phyloP scores from a whole-genome alignment of 192 early-diverging fungal species.

The Coemansia sp. region DNA sequence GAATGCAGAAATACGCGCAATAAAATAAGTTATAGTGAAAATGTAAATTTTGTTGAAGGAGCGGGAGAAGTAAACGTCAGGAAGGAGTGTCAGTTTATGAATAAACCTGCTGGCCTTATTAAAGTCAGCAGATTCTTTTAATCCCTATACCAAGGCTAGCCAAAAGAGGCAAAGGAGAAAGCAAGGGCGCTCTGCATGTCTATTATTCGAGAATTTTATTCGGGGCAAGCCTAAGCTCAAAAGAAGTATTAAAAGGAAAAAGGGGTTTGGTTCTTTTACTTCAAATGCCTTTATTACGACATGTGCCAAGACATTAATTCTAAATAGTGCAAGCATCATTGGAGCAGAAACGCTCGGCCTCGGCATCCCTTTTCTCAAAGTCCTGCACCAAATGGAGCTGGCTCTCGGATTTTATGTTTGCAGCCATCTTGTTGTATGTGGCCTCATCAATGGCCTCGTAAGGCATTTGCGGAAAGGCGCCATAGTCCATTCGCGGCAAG shows the following conservation, averaged over 20 bases:
- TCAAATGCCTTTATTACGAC: neutral
- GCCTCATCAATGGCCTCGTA: constrained; percentile 49
- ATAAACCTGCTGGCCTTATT: too few species aligned
- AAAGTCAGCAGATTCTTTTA: neutral
- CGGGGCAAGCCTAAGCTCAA: neutral
- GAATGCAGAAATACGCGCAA: neutral
- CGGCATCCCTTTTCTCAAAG: constrained; percentile 8
- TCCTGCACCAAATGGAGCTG: constrained; percentile 10
- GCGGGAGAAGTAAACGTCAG: neutral
- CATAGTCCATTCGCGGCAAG: constrained; percentile 34
- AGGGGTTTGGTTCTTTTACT: neutral
- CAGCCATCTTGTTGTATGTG: constrained; percentile 30
- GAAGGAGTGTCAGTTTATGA: too few species aligned
- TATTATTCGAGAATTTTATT: neutral
- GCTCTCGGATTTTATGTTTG: constrained; percentile 4
- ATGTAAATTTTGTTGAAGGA: neutral
- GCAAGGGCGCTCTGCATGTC: neutral
- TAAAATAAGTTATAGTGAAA: neutral
- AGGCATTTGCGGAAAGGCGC: constrained; percentile 55
- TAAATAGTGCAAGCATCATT: constrained; percentile 12
- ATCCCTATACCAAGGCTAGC: neutral
- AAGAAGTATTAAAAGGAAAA: neutral
- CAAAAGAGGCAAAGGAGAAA: neutral
- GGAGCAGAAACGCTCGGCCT: constrained; percentile 18
- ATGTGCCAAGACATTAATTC: constrained; percentile 1